phyloP scores from a whole-genome alignment of 768 basidiomycete species.

The Sarcodon aspratus region DNA sequence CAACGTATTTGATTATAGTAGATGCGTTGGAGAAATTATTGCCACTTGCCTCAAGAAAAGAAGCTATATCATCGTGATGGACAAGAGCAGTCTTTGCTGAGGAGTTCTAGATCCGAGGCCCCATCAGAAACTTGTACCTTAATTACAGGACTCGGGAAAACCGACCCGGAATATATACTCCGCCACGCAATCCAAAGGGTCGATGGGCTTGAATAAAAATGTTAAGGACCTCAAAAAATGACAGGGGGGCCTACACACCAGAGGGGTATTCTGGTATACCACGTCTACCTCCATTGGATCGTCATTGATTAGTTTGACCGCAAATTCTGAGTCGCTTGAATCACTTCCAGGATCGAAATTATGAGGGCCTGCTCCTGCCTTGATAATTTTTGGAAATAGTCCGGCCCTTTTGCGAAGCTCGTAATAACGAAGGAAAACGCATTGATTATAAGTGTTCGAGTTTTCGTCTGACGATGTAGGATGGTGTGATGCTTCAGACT shows the following conservation, averaged over 20 bases:
- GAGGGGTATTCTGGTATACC: not conserved
- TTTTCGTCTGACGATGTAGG: not conserved
- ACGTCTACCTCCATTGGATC: no score
- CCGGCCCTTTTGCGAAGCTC: not conserved
- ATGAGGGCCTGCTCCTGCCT: conserved; percentile 3
- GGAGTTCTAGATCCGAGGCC: not conserved
- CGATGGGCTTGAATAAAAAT: not conserved
- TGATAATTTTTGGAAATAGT: conserved; percentile 1
- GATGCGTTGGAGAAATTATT: no score
- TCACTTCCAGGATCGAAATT: not conserved
- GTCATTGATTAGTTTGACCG: no score
- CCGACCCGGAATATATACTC: not conserved
- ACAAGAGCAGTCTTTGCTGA: not conserved
- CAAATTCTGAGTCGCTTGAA: no score
- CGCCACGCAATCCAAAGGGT: not conserved
- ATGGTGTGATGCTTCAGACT: not conserved
- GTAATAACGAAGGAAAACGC: conserved; percentile 1
- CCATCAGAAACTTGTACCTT: not conserved
- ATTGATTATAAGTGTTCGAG: not conserved
- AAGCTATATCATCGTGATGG: not conserved
- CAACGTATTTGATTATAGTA: no score
- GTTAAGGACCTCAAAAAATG: not conserved
- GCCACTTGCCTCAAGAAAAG: no score
- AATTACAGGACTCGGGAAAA: not conserved
- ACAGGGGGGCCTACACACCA: not conserved